Conservation (phyloP, 208 protist genomes). For the Lotmaria passim region DNA sequence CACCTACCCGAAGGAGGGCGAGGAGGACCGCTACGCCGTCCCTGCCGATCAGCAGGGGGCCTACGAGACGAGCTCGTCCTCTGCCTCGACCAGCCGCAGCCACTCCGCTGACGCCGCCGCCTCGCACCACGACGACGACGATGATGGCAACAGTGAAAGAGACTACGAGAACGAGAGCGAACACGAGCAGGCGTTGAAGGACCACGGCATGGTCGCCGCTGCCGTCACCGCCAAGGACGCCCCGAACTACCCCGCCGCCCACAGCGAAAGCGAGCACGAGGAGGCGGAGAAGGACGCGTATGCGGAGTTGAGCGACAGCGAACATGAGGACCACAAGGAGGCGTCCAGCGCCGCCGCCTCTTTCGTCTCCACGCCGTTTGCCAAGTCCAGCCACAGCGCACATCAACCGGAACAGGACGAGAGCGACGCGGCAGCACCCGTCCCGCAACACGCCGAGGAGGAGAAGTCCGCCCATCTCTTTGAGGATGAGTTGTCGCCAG, state of each 20-base stretch:
- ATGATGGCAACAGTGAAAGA: neutral
- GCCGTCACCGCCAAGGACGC: neutral
- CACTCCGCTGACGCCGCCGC: constrained; percentile 17
- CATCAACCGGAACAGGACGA: neutral
- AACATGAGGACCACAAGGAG: neutral
- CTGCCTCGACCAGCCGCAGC: constrained; percentile 29
- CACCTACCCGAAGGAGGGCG: neutral
- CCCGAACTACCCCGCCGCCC: neutral
- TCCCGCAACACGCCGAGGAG: constrained; percentile 8
- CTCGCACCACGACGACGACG: constrained; percentile 3
- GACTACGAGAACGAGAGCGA: neutral
- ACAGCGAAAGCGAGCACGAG: neutral
- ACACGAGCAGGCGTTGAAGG: neutral
- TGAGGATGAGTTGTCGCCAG: constrained; percentile 6
- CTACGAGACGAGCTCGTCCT: constrained; percentile 39
- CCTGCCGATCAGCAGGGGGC: constrained; percentile 13
- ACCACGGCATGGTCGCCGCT: neutral
- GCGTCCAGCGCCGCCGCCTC: neutral
- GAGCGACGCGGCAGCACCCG: neutral
- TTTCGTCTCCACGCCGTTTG: constrained; percentile 8
- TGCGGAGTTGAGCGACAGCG: neutral
- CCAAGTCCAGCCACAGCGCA: neutral
- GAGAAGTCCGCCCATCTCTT: constrained; percentile 24
- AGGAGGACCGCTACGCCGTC: constrained; percentile 8
- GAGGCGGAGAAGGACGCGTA: neutral